Base-by-base conservation (phyloP, 495 filamentous ascomycete species). In the Podospora anserina region DNA sequence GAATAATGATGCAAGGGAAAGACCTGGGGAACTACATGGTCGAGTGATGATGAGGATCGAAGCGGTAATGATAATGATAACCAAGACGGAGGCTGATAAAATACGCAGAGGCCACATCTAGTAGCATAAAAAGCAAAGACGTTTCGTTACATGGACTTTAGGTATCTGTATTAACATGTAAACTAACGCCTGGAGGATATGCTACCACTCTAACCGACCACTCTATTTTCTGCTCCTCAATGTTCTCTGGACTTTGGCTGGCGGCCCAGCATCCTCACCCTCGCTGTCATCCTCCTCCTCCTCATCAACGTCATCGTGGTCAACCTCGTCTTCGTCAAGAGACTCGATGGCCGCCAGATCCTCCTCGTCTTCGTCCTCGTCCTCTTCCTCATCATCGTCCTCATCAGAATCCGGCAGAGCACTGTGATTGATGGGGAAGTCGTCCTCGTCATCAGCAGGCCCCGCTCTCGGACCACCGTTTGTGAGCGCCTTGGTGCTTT, bases 401-500 rank as follows among this genome's bases (percentile, higher is more conserved):
- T 76, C 76, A 5, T 77, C 74, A 19, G 73, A 76, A 54, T 78
- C 77, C 7, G 70, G 75, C 9, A 68, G 66, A 44, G 70, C 63
- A 9, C 70, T 71, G 34, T 74, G 70, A 3, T 53, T 28, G 11
- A 63, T 59, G 7, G 72, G 72, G 63, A 72, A 66, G 32, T 76
- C 72, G 27, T 78, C 78, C 5, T 74, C 74, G 11, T 77, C 78
- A 19, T 74, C 73, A 11, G 39, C 62, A 30, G 18, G 60, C 32
- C 2, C 49, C 55, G 53, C 65, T 11, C 23, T 27, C n/a, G 66
- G 26, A 2, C 27, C 77, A 59, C 75, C 76, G 68, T 84, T 79
- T 63, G 76, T 74, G 23, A 75, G 67, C 26, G 76, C 73, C 28
- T 82, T 78, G 55, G 78, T 80, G 30, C 83, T 82, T 27, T 89